Conservation (phyloP, 345 rosid genomes). For the Murraya koenigii region DNA sequence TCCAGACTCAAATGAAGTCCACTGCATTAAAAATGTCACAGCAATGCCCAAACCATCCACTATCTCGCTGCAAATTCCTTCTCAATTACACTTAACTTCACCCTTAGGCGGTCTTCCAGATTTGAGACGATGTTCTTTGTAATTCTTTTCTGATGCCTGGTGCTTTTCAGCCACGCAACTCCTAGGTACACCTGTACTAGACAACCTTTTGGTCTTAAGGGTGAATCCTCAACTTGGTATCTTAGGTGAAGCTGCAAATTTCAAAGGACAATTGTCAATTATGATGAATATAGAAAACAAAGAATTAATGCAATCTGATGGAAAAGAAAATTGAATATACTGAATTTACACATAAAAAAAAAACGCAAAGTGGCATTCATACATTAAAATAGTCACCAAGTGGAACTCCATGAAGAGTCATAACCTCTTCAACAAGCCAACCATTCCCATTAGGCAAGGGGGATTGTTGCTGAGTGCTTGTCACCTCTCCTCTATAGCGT, state of each 20-base stretch:
- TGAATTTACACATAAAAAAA: background rate
- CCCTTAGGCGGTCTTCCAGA: slow-evolving; percentile 71
- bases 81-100: slow-evolving; percentile 60
- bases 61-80: slow-evolving; percentile 62
- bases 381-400: slow-evolving; percentile 87
- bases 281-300: background rate
- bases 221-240: slow-evolving; percentile 73
- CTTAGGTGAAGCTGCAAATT: slow-evolving; percentile 69
- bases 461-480: slow-evolving; percentile 85
- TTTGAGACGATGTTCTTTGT: slow-evolving; percentile 63
- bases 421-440: slow-evolving; percentile 88
- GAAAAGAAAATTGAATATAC: background rate
- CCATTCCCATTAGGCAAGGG: slow-evolving; percentile 60
- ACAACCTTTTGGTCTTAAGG: slow-evolving; percentile 56
- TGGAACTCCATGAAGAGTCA: slow-evolving; percentile 92
- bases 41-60: background rate
- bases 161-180: slow-evolving; percentile 94
- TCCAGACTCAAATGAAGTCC: background rate
- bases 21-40: background rate
- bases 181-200: slow-evolving; percentile 61
- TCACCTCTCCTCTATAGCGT: slow-evolving; percentile 90
- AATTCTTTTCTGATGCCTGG: slow-evolving; percentile 68
- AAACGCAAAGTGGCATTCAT: slow-evolving; percentile 19
- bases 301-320: background rate
- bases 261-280: slow-evolving; percentile 2